phyloP scores from a whole-genome alignment of 2,329 filamentous ascomycete species.

The Helminthosporium solani region DNA sequence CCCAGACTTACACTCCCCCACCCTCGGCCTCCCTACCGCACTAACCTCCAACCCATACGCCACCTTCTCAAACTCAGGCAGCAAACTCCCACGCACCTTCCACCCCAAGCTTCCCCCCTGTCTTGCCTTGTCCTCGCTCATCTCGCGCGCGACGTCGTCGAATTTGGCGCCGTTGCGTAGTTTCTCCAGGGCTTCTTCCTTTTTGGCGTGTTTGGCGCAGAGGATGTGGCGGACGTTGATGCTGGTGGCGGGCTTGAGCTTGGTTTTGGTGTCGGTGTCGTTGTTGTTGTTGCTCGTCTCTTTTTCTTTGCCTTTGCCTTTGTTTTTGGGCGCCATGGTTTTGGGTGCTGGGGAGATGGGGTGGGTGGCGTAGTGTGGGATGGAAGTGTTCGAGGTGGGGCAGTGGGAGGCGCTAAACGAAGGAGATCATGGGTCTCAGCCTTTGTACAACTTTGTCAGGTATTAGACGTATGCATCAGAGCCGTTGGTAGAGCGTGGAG shows the following conservation, averaged over 20 bases:
- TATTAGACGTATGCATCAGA: no score
- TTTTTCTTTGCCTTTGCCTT: conserved; percentile 31
- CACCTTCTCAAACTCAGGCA: conserved; percentile 69
- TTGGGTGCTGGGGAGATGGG: not conserved
- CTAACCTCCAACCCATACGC: conserved; percentile 69
- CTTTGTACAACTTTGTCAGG: no score
- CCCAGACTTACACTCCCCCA: conserved; percentile 69
- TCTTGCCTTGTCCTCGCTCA: conserved; percentile 75
- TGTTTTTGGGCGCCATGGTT: conserved; percentile 30
- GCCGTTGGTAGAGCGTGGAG: no score
- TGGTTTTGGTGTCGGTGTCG: conserved; percentile 41
- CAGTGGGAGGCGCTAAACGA: no score
- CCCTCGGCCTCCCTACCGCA: conserved; percentile 63
- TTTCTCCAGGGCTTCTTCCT: conserved; percentile 72
- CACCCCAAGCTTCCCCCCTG: conserved; percentile 69
- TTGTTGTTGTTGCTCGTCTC: conserved; percentile 30
- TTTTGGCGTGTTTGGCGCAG: conserved; percentile 76
- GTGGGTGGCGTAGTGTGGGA: not conserved
- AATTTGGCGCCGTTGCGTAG: conserved; percentile 68
- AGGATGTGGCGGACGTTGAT: conserved; percentile 75
- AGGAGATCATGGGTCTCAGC: no score
- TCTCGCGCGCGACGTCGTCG: conserved; percentile 70
- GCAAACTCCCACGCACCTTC: conserved; percentile 68
- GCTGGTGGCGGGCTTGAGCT: conserved; percentile 62
- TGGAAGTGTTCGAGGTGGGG: no score